Evolutionary conservation across 768 basidiomycete species (phyloP).

Genomic region (Rhizopogon salebrosus): DNA sequence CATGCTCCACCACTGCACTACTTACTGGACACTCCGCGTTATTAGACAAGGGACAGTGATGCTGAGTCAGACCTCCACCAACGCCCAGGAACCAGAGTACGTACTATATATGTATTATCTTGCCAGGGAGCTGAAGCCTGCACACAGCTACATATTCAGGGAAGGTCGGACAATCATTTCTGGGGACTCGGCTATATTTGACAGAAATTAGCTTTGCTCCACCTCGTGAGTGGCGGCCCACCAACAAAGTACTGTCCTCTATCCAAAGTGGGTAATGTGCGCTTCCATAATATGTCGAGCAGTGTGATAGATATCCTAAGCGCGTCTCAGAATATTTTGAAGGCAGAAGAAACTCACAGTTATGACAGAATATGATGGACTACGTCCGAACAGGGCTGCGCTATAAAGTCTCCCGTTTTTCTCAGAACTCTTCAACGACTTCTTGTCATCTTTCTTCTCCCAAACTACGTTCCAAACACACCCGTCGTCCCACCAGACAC

Average conservation of each 20-base stretch:
- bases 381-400: not conserved
- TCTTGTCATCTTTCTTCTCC: slow-evolving; percentile 11
- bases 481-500: slow-evolving; percentile 17
- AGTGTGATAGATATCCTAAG: not conserved
- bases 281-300: not conserved
- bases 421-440: slow-evolving; percentile 10
- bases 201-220: slow-evolving; percentile 8
- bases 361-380: not conserved
- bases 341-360: not conserved
- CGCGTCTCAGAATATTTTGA: not conserved
- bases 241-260: not conserved
- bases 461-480: slow-evolving; percentile 4
- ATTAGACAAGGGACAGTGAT: too few species aligned
- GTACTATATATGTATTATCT: not conserved
- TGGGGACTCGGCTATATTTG: not conserved
- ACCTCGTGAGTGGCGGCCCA: slow-evolving; percentile 8
- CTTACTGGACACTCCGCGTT: not conserved
- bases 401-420: slow-evolving; percentile 15
- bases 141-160: not conserved
- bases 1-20: not conserved
- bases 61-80: not conserved
- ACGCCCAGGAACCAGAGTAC: not conserved
- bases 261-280: slow-evolving; percentile 8
- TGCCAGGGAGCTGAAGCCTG: not conserved
- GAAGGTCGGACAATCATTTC: not conserved